Evolutionary conservation across 2,329 filamentous ascomycete species (phyloP), one percentile per base, ranked within the genome.

Genomic region (Talaromyces verruculosus): DNA sequence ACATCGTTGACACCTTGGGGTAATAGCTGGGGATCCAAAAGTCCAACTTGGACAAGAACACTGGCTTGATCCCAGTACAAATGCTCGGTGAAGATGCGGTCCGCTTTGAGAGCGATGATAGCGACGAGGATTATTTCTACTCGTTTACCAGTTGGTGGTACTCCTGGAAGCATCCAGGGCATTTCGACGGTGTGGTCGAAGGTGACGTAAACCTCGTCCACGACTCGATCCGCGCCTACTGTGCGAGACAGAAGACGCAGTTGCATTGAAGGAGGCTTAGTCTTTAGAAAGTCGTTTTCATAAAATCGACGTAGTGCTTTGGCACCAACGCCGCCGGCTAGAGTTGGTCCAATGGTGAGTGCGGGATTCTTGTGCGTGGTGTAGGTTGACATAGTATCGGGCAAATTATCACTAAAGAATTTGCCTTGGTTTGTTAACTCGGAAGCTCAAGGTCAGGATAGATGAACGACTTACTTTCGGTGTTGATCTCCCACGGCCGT

Each of bases 11-110:
- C 76, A 2, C 82, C 74, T 45, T 80, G 74, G 0, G 84, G 83
- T 22, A 87, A 79, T 11, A 83, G 71, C 65, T 85, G 84, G n/a
- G 84, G 81, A 75, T 87, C 84, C 60, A 88, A 66, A 66, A 88
- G 70, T 0, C 86, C 86, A 0, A 86, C 77, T 71, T 88, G 86
- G 53, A 87, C 83, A 15, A 88, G 72, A 7, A 88, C 85, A 58
- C 80, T 84, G 10, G 86, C 86, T 70, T 88, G 86, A 69, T 88
- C 86, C 86, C 86, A 88, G 71, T 88, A 88, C 3, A 87, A 75
- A 61, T 87, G 81, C 72, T 88, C 86, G 19, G 82, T 83, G 73
- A 82, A 85, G 13, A 88, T 73, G 68, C 82, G 84, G 0, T 82
- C 84, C 0, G 79, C 84, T 15, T 84, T 76, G 63, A 88, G 77